Conservation (phyloP, 1,284 basidiomycete species). For the Calocybe gambosa region DNA sequence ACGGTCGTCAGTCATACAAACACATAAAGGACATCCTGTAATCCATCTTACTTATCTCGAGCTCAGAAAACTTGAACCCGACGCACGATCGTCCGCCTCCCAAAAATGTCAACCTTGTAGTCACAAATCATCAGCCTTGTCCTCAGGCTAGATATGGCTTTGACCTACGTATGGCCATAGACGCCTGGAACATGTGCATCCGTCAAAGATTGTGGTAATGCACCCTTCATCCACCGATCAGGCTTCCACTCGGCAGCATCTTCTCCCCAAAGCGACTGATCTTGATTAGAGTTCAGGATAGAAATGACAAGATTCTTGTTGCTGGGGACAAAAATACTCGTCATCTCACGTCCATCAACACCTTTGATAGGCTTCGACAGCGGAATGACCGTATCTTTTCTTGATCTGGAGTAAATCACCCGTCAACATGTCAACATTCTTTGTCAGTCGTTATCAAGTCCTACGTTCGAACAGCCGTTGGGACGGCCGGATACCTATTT, state of each 20-base stretch:
- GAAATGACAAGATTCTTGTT: slow-evolving; percentile 20
- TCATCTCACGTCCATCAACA: slow-evolving; percentile 9
- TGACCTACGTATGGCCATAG: slow-evolving; percentile 6
- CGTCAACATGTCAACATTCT: background rate
- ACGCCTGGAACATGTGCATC: slow-evolving; percentile 8
- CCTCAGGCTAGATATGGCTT: background rate
- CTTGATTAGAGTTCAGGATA: slow-evolving; percentile 22
- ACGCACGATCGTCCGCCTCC: slow-evolving; percentile 15
- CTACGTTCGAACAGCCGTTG: slow-evolving; percentile 22
- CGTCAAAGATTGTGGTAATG: slow-evolving; percentile 18
- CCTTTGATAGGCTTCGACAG: slow-evolving; percentile 8
- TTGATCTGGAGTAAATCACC: background rate
- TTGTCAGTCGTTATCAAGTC: background rate
- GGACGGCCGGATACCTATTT: slow-evolving; percentile 25
- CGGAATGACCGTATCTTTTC: slow-evolving; percentile 8
- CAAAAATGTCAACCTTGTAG: slow-evolving; percentile 12
- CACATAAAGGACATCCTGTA: no score
- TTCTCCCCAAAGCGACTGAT: slow-evolving; percentile 25
- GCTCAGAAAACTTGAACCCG: slow-evolving; percentile 23
- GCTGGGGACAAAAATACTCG: slow-evolving; percentile 1
- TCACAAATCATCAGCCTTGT: background rate
- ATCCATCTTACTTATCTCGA: slow-evolving; percentile 22
- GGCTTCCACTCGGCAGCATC: slow-evolving; percentile 31
- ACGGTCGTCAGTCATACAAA: background rate
- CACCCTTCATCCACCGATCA: slow-evolving; percentile 25